Conservation (phyloP, 768 basidiomycete species). For the Amanita brunnescens region DNA sequence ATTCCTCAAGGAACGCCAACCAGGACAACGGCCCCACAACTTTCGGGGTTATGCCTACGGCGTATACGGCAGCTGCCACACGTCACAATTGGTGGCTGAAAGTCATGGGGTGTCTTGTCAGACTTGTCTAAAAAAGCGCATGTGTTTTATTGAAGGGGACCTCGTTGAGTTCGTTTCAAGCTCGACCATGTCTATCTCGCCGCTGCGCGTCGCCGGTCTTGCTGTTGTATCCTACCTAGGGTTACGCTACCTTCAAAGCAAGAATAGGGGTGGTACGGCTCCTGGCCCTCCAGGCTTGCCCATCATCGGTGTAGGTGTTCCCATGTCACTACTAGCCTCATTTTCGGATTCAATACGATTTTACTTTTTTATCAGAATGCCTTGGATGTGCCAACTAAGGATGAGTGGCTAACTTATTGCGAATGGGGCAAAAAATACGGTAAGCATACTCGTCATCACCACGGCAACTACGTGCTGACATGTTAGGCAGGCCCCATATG, state of each 20-base stretch:
- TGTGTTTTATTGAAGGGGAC: no score
- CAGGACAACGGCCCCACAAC: no score
- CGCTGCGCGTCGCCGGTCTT: slow-evolving; percentile 9
- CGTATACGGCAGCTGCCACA: no score
- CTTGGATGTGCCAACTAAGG: slow-evolving; percentile 32
- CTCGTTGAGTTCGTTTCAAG: not conserved
- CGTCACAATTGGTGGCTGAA: no score
- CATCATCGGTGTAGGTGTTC: slow-evolving; percentile 4
- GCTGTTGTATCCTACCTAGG: slow-evolving; percentile 13
- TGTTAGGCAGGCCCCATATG: not conserved
- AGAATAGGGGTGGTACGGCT: not conserved
- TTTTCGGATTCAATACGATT: no score
- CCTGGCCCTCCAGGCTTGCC: no score
- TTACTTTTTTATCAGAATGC: slow-evolving; percentile 34
- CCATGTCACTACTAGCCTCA: slow-evolving; percentile 23
- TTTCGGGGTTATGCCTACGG: no score
- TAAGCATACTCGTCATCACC: slow-evolving; percentile 12
- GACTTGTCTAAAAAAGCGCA: no score
- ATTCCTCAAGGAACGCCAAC: no score
- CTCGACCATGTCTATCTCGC: not conserved
- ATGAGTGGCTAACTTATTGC: slow-evolving; percentile 40
- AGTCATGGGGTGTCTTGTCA: no score
- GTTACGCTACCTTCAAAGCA: slow-evolving; percentile 14
- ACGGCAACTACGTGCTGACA: no score
- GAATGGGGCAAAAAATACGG: slow-evolving; percentile 49